These are phyloP conservation scores for Crotalaria pallida DNA, from an alignment of 306 rosid genomes.

Conservation along the genomic window DNA sequence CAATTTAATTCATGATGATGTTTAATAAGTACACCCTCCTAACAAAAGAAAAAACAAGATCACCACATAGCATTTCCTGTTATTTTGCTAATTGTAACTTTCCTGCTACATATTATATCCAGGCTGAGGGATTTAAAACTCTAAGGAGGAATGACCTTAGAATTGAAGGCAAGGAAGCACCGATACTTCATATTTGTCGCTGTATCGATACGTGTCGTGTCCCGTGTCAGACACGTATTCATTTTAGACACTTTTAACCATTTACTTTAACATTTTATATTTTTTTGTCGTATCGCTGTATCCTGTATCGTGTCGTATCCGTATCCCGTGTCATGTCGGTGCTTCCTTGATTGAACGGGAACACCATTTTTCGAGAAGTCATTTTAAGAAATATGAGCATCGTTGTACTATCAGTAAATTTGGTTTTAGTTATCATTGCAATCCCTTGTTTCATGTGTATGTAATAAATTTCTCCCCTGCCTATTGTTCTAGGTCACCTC, in stretches of 20 bases:
- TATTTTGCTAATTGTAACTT: background rate
- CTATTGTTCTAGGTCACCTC: background rate
- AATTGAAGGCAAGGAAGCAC: too few relatives aligned
- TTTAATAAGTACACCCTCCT: background rate
- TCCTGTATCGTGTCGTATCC: too few relatives aligned
- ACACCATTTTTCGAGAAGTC: constrained; percentile 15
- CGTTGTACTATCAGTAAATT: background rate
- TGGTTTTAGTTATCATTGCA: background rate
- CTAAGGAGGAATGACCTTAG: constrained; percentile 22
- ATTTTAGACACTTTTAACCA: too few relatives aligned
- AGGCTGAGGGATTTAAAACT: constrained; percentile 44
- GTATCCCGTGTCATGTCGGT: too few relatives aligned
- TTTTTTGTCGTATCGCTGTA: too few relatives aligned
- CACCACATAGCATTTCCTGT: background rate
- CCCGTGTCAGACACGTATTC: too few relatives aligned
- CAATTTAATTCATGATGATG: background rate
- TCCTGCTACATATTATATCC: constrained; percentile 16
- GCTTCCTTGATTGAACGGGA: too few relatives aligned
- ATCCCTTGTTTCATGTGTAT: background rate
- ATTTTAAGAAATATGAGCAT: constrained; percentile 12
- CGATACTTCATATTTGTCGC: too few relatives aligned
- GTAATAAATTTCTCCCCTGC: constrained; percentile 1
- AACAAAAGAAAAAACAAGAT: background rate
- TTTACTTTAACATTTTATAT: too few relatives aligned
- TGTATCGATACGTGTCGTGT: too few relatives aligned